Evolutionary conservation across 345 rosid species (phyloP), one percentile per base, ranked within the genome.

Genomic region (Camelina sativa): DNA sequence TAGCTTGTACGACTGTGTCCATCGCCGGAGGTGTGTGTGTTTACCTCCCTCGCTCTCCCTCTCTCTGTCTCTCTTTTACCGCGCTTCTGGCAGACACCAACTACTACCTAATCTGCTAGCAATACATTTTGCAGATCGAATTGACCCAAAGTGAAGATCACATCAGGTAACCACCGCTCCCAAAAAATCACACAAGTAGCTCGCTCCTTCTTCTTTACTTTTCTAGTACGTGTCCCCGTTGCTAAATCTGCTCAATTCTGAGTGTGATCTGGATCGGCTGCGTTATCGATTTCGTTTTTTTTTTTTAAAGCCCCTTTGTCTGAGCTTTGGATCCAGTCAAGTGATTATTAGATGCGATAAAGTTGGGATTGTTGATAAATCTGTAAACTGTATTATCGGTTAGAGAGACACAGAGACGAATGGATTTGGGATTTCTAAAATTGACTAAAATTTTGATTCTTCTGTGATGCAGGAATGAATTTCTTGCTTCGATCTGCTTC

Each of bases 401-500:
- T 28, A 34, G 37, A 34, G 37, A 34, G 35, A 38, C 23, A 20
- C n/a, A 2, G 30, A 69, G 65, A 59, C 5, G 73, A 52, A 34
- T 17, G 56, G 64, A 41, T 32, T 44, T 17, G 20, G 17, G 46
- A 69, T 34, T 34, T 34, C 8, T 6, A 10, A 32, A 3, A 3
- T 47, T 59, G 52, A 67, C 65, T 65, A 46, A 11, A 23, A 28
- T 34, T 41, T 66, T 37, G 0, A 43, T 58, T 57, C 43, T 75
- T 40, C 32, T 72, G 23, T 59, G 73, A 72, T 78, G 44, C 65
- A 77, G 77, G 69, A 13, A 95, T 95, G 99, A 95, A 95, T 84
- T 95, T 92, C 80, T 87, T 89, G 79, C 78, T 85, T 56, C 94
- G 97, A 68, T 78, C 92, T 54, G 79, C 92, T 51, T 73, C 85